A percentile compares a stretch with the other conserved stretches of the same genome.
Conservation (phyloP, 768 basidiomycete species). For the Pulveroboletus sp. region DNA sequence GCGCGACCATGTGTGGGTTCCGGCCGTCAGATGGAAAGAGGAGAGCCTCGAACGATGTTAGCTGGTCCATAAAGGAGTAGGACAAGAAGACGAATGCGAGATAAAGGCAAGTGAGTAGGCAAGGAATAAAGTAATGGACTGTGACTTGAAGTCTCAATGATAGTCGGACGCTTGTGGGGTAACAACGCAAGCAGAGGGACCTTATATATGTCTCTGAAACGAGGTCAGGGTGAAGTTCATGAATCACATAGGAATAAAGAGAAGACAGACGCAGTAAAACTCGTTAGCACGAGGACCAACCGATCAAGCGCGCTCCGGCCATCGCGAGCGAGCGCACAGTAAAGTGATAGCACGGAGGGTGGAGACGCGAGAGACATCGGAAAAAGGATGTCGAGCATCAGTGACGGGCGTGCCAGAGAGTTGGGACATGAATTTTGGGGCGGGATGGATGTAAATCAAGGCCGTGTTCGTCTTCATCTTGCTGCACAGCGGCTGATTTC, state of each 20-base stretch:
- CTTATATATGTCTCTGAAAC: constrained; percentile 34
- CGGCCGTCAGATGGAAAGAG: constrained; percentile 77
- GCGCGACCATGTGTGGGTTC: constrained; percentile 62
- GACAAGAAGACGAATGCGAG: constrained; percentile 12
- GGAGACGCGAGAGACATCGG: constrained; percentile 8
- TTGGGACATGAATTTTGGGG: constrained; percentile 10
- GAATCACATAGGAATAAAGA: constrained; percentile 21
- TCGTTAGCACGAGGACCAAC: constrained; percentile 35
- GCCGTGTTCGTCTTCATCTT: neutral
- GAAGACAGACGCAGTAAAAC: constrained; percentile 25
- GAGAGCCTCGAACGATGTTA: constrained; percentile 62
- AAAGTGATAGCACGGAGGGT: neutral
- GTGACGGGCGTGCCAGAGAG: neutral
- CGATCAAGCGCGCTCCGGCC: constrained; percentile 17
- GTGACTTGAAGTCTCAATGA: constrained; percentile 14
- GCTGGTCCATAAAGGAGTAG: constrained; percentile 52
- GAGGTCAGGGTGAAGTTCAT: constrained; percentile 36
- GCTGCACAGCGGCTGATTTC: neutral
- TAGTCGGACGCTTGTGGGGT: constrained; percentile 20
- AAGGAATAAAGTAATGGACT: constrained; percentile 17
- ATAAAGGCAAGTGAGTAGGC: constrained; percentile 13
- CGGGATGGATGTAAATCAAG: constrained; percentile 16
- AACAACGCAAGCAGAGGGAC: constrained; percentile 16
- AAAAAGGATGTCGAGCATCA: neutral
- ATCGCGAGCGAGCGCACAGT: constrained; percentile 6